Evolutionary conservation across 2,329 filamentous ascomycete genomes (phyloP).

Genomic region (Septoria petroselini): DNA sequence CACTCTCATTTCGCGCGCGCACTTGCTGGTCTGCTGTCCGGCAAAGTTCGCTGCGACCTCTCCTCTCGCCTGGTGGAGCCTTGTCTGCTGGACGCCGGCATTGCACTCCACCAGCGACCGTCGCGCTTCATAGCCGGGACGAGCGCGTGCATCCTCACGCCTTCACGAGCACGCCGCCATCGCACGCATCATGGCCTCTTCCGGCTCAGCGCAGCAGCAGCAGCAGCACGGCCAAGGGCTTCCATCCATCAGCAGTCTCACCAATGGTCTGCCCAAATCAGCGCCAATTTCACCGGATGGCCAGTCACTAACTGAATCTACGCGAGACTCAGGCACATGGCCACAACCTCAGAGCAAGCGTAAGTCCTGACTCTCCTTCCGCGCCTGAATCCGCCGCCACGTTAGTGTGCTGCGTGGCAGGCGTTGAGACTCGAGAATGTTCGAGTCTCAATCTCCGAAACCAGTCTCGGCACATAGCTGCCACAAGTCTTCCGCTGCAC

Average conservation of each 20-base stretch:
- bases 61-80: constrained; percentile 1
- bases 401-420: background rate
- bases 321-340: constrained; percentile 41
- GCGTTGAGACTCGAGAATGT: background rate
- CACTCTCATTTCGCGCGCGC: background rate
- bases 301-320: constrained; percentile 33
- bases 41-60: too few species aligned
- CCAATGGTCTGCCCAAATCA: constrained; percentile 37
- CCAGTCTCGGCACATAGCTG: constrained; percentile 7
- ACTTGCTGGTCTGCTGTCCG: too few species aligned
- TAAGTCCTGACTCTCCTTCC: constrained; percentile 29
- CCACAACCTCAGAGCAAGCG: constrained; percentile 40
- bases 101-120: background rate
- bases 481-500: background rate
- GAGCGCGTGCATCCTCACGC: constrained; percentile 9
- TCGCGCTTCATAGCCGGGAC: constrained; percentile 8
- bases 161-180: background rate
- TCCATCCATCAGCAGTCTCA: constrained; percentile 40
- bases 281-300: constrained; percentile 35
- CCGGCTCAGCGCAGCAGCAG: constrained; percentile 19
- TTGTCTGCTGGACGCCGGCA: constrained; percentile 1
- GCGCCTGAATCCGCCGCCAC: constrained; percentile 1
- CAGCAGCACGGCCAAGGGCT: constrained; percentile 31
- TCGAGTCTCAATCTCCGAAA: constrained; percentile 4
- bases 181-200: constrained; percentile 29